Percentiles rank a stretch among this genome's conserved stretches.
These are phyloP conservation scores for Metschnikowia koreensis DNA, from an alignment of 805 yeast genomes.

Conservation along the genomic window DNA sequence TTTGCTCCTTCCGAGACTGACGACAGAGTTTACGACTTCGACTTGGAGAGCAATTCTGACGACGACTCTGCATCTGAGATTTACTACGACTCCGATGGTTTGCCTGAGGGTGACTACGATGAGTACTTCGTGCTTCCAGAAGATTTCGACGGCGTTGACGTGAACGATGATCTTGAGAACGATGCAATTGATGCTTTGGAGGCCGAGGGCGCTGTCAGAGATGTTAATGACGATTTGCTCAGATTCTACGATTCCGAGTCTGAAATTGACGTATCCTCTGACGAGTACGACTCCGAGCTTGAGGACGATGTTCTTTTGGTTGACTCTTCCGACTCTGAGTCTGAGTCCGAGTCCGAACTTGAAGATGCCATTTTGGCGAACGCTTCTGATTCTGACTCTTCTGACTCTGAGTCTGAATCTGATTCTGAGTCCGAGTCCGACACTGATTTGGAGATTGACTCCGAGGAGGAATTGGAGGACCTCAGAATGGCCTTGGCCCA, in stretches of 20 bases:
- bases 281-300: conserved; percentile 18
- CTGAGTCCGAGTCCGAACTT: conserved; percentile 9
- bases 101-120: conserved; percentile 22
- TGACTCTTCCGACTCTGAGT: conserved; percentile 11
- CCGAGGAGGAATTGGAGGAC: conserved; percentile 27
- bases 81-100: conserved; percentile 19
- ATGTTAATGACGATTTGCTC: conserved; percentile 26
- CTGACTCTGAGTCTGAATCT: conserved; percentile 14
- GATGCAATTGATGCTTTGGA: conserved; percentile 34
- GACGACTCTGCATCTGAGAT: conserved; percentile 13
- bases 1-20: conserved; percentile 22
- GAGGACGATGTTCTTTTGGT: conserved; percentile 12
- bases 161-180: conserved; percentile 38
- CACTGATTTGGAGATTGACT: conserved; percentile 32
- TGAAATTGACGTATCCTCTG: conserved; percentile 8
- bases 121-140: conserved; percentile 20
- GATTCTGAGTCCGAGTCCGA: conserved; percentile 12
- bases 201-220: conserved; percentile 23
- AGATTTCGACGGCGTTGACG: conserved; percentile 34
- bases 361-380: conserved; percentile 9
- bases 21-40: conserved; percentile 26
- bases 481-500: conserved; percentile 18
- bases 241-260: conserved; percentile 24
- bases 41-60: conserved; percentile 22
- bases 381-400: conserved; percentile 17